Base-by-base conservation (phyloP, 768 basidiomycete species). In the Omphalotus guepiniiformis region DNA sequence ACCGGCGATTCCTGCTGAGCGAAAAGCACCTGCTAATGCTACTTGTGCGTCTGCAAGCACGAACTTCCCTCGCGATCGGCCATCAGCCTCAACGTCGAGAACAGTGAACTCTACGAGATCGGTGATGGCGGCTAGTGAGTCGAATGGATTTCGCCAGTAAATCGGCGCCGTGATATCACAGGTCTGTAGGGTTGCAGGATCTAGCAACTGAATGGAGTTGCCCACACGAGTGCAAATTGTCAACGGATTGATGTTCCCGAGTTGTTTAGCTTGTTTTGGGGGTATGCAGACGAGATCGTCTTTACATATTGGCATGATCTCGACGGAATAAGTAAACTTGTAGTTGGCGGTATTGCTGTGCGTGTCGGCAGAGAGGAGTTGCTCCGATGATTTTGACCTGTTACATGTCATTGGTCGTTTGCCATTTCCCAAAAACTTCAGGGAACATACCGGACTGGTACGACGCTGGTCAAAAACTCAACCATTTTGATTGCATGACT, bases 301-400 rank as follows among this genome's bases (percentile, higher is more conserved):
- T 64, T 97, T 97, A 74, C 96, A 99, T 47, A 99, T 82, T 0
- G 96, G 93, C 3, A 87, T 80, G 60, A 99, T 96, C 68, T 98
- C 95, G 55, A 98, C 89, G 4, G 94, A 96, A 73, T 92, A 98
- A 4, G 93, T 93, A 67, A 89, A 94, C 68, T 95, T 98, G 77
- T 89, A 96, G 68, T 91, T 97, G 27, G 95, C 88, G 3, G 93
- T 96, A 54, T 80, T 81, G 39, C 87, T 81, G 64, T 99, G 95
- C 1, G 87, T 92, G 63, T 99, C 96, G 19, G 85, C 74, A 6
- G 94, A 96, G 25, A 98, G 78, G 7, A 99, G 74, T 63, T 96
- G 96, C 65, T 98, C 96, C 1, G 94, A 96, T 8, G 85, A 71
- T 68, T 98, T 98, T 41, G 88, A 84, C 57, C 94, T 93, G 53